Evolutionary conservation across 192 early-diverging fungal genomes (phyloP).

Genomic region (Martensiomyces pterosporus): DNA sequence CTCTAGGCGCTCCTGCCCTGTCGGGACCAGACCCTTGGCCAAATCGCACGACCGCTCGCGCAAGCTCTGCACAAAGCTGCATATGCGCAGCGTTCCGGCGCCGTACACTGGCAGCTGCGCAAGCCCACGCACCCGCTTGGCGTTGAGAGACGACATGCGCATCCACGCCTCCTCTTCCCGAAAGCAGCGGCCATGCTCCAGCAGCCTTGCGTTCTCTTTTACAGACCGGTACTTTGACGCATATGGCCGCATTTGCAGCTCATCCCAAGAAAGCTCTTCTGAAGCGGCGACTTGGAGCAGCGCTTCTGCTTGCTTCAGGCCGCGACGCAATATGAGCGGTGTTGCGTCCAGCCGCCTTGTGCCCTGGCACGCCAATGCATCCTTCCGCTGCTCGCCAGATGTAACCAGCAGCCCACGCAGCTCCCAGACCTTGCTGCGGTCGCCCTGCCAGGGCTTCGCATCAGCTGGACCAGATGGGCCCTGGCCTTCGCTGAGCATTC

Average conservation of each 20-base stretch:
- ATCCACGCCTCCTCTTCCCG: conserved; percentile 19
- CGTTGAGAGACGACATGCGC: conserved; percentile 18
- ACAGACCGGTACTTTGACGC: conserved; percentile 6
- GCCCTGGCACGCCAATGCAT: conserved; percentile 4
- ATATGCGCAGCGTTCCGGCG: conserved; percentile 8
- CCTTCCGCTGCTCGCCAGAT: background rate
- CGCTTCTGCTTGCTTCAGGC: conserved; percentile 10
- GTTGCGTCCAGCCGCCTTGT: conserved; percentile 20
- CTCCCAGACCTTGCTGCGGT: conserved; percentile 1
- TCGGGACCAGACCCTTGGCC: conserved; percentile 55
- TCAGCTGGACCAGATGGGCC: conserved; percentile 1
- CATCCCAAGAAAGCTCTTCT: conserved; percentile 12
- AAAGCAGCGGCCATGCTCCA: background rate
- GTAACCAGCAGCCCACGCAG: conserved; percentile 16
- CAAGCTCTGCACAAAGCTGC: conserved; percentile 1
- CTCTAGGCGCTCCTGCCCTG: conserved; percentile 35
- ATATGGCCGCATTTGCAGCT: conserved; percentile 26
- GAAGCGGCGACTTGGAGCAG: conserved; percentile 7
- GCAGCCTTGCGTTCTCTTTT: background rate
- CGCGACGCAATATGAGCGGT: conserved; percentile 8
- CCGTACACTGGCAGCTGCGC: conserved; percentile 15
- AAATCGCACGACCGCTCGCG: conserved; percentile 13
- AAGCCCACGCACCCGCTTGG: conserved; percentile 6
- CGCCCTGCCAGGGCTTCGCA: background rate
- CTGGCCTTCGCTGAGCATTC: conserved; percentile 10